Evolutionary conservation across 2,329 filamentous ascomycete genomes (phyloP).

Genomic region (Nectriaceae sp.): DNA sequence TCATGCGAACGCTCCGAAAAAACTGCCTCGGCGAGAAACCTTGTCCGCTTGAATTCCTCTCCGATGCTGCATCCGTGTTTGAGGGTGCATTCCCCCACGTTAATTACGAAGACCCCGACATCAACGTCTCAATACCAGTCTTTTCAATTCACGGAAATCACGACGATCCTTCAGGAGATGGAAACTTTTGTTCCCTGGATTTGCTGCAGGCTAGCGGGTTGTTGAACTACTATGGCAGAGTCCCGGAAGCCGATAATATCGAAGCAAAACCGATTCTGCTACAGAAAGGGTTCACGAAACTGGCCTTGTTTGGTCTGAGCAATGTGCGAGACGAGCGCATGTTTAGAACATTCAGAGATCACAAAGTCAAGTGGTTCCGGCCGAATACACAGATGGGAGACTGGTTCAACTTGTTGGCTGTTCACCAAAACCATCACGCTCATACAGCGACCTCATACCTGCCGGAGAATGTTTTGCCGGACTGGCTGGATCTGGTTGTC

Average conservation of each 20-base stretch:
- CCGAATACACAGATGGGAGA: slow-evolving; percentile 78
- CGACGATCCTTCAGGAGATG: slow-evolving; percentile 96
- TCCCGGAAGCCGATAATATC: slow-evolving; percentile 94
- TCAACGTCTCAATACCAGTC: slow-evolving; percentile 95
- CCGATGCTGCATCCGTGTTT: slow-evolving; percentile 89
- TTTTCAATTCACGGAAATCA: slow-evolving; percentile 99
- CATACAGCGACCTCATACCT: slow-evolving; percentile 92
- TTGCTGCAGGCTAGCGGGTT: slow-evolving; percentile 87
- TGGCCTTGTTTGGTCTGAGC: slow-evolving; percentile 91
- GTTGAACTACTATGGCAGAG: slow-evolving; percentile 93
- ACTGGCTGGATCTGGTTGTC: slow-evolving; percentile 87
- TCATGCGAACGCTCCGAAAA: slow-evolving; percentile 90
- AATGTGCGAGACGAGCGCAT: slow-evolving; percentile 95
- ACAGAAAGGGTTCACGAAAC: slow-evolving; percentile 90
- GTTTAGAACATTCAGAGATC: slow-evolving; percentile 89
- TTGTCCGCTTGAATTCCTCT: slow-evolving; percentile 91
- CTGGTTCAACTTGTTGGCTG: slow-evolving; percentile 94
- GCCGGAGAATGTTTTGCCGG: slow-evolving; percentile 88
- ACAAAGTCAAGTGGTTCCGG: slow-evolving; percentile 90
- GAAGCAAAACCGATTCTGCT: slow-evolving; percentile 87
- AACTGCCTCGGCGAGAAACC: slow-evolving; percentile 96
- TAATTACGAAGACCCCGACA: slow-evolving; percentile 97
- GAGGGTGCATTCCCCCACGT: slow-evolving; percentile 88
- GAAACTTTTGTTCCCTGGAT: slow-evolving; percentile 87
- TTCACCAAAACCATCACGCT: slow-evolving; percentile 95